Evolutionary conservation across 768 basidiomycete species (phyloP).

Genomic region (Lentinula guzmanii): DNA sequence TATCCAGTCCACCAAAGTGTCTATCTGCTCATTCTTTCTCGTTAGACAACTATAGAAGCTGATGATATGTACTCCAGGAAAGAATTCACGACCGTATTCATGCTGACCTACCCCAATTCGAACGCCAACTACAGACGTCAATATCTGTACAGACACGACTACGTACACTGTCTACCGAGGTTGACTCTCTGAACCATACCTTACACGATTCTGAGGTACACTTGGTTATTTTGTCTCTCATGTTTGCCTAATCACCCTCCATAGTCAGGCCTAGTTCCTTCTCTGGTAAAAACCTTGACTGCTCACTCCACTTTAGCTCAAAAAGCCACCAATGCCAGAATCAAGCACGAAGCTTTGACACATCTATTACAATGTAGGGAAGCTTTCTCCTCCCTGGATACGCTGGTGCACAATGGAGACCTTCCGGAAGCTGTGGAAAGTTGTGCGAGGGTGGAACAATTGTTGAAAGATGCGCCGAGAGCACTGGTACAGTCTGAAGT

Average conservation of each 20-base stretch:
- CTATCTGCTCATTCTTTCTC: not conserved
- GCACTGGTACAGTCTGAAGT: constrained; percentile 49
- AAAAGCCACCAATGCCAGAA: constrained; percentile 49
- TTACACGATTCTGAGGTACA: constrained; percentile 59
- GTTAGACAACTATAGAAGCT: constrained; percentile 9
- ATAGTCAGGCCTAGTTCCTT: constrained; percentile 66
- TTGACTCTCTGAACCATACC: constrained; percentile 41
- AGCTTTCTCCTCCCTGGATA: constrained; percentile 37
- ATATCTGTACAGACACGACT: constrained; percentile 59
- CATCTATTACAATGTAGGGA: constrained; percentile 49
- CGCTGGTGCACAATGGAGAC: constrained; percentile 47
- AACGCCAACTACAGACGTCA: constrained; percentile 56
- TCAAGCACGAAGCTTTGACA: constrained; percentile 42
- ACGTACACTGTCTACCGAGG: constrained; percentile 41
- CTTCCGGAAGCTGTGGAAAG: constrained; percentile 58
- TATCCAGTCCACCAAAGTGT: constrained; percentile 67
- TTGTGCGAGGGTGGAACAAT: constrained; percentile 31
- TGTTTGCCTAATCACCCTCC: constrained; percentile 9
- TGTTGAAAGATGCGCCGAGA: constrained; percentile 42
- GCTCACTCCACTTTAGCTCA: constrained; percentile 61
- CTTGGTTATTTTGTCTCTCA: constrained; percentile 10
- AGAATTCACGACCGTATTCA: constrained; percentile 72
- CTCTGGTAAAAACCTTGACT: constrained; percentile 47
- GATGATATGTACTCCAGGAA: constrained; percentile 33
- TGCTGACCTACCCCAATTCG: constrained; percentile 55